phyloP scores from a whole-genome alignment of 1,284 basidiomycete species.

The Singerocomus inundabilis region DNA sequence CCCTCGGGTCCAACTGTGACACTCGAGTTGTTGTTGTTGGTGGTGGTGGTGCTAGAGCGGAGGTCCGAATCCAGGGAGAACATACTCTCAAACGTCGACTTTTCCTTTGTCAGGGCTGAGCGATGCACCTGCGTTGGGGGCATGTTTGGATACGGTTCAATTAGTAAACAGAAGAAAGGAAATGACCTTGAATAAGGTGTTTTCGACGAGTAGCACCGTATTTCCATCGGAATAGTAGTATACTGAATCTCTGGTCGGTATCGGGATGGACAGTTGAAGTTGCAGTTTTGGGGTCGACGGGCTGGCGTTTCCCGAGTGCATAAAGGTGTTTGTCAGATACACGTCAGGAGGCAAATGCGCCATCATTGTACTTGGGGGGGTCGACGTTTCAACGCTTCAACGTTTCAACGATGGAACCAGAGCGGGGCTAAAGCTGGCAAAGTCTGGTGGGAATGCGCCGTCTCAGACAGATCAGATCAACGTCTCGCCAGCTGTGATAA shows the following conservation, averaged over 20 bases:
- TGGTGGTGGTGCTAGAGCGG: slow-evolving; percentile 24
- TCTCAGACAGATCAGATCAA: slow-evolving; percentile 22
- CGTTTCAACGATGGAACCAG: slow-evolving; percentile 10
- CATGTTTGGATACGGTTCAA: slow-evolving; percentile 8
- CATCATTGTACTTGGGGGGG: slow-evolving; percentile 16
- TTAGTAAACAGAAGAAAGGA: slow-evolving; percentile 2
- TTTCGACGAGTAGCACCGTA: slow-evolving; percentile 46
- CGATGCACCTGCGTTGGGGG: slow-evolving; percentile 43
- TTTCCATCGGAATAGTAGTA: slow-evolving; percentile 44
- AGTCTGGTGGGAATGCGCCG: slow-evolving; percentile 21
- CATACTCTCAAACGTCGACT: slow-evolving; percentile 53
- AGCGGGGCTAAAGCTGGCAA: slow-evolving; percentile 3
- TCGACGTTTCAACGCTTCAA: slow-evolving; percentile 3
- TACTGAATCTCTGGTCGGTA: slow-evolving; percentile 30
- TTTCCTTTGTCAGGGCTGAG: slow-evolving; percentile 49
- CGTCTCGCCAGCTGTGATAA: not conserved
- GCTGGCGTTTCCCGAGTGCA: slow-evolving; percentile 33
- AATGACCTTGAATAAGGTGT: slow-evolving; percentile 47
- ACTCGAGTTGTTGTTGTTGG: slow-evolving; percentile 9
- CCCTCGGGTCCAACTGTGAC: slow-evolving; percentile 40
- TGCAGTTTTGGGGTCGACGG: slow-evolving; percentile 35
- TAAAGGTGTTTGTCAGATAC: slow-evolving; percentile 33
- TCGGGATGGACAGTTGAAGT: slow-evolving; percentile 33
- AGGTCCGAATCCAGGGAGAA: slow-evolving; percentile 43
- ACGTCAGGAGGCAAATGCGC: slow-evolving; percentile 33